Evolutionary conservation across 2,329 filamentous ascomycete genomes (phyloP).

Genomic region (Ophiostoma australiae): DNA sequence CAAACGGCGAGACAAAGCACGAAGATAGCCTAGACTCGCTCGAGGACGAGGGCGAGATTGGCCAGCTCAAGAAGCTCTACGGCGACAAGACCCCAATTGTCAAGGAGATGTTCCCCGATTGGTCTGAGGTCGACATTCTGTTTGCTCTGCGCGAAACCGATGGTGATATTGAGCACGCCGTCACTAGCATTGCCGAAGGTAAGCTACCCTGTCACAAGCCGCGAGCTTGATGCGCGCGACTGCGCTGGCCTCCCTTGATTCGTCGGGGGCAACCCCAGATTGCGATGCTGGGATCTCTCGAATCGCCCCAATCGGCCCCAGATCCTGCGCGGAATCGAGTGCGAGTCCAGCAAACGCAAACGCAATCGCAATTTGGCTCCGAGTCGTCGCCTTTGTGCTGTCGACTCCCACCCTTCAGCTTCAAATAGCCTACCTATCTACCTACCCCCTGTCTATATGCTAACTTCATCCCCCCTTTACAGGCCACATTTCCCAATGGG

Average conservation of each 20-base stretch:
- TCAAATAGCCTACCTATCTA: not conserved
- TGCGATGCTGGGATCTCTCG: not conserved
- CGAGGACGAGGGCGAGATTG: slow-evolving; percentile 81
- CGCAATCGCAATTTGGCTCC: not conserved
- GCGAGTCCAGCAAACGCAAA: slow-evolving; percentile 7
- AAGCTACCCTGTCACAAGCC: slow-evolving; percentile 29
- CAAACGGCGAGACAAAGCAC: slow-evolving; percentile 64
- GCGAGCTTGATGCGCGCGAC: not conserved
- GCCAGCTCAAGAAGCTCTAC: slow-evolving; percentile 87
- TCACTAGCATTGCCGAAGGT: slow-evolving; percentile 78
- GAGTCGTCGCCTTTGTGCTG: not conserved
- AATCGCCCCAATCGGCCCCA: not conserved
- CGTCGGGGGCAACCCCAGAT: not conserved
- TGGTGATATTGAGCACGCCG: slow-evolving; percentile 69
- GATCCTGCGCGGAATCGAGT: not conserved
- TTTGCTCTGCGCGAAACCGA: slow-evolving; percentile 87
- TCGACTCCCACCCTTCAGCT: too few species aligned
- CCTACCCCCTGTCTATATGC: not conserved
- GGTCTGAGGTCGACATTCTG: slow-evolving; percentile 91
- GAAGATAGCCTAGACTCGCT: slow-evolving; percentile 58
- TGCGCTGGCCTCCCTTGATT: not conserved
- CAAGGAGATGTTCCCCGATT: slow-evolving; percentile 90
- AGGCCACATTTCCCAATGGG: slow-evolving; percentile 80
- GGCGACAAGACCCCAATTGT: slow-evolving; percentile 71
- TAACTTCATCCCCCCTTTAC: slow-evolving; percentile 15